Conservation (phyloP, 805 yeast genomes). For the Wickerhamiella brachini region DNA sequence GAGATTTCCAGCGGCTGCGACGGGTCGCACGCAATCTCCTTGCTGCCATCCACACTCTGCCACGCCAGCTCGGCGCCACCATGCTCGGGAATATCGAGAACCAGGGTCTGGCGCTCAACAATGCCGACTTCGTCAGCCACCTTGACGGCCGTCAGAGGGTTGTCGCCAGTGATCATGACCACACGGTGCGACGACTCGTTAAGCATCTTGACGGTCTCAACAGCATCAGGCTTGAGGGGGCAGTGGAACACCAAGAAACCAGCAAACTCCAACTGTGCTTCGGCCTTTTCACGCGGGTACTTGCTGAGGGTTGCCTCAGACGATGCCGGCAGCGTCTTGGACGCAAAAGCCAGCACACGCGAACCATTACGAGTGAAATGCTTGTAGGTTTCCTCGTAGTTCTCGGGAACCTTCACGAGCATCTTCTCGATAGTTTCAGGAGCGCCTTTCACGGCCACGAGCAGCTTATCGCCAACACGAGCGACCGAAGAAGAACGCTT, state of each 20-base stretch:
- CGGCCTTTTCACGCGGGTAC: constrained; percentile 62
- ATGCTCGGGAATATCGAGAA: constrained; percentile 70
- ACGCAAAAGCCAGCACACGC: constrained; percentile 91
- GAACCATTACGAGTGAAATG: constrained; percentile 90
- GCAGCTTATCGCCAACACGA: constrained; percentile 34
- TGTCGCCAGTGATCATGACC: constrained; percentile 97
- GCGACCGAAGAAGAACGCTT: constrained; percentile 90
- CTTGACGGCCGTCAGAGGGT: constrained; percentile 94
- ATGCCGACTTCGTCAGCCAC: constrained; percentile 90
- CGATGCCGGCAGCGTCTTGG: constrained; percentile 46
- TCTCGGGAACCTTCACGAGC: constrained; percentile 54
- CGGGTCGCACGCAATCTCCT: constrained; percentile 52
- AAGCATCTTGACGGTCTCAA: constrained; percentile 79
- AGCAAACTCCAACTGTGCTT: constrained; percentile 59
- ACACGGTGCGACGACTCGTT: constrained; percentile 92
- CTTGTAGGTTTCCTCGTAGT: constrained; percentile 76
- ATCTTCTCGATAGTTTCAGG: constrained; percentile 86
- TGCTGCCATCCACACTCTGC: constrained; percentile 73
- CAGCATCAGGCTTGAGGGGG: constrained; percentile 88
- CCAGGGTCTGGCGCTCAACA: constrained; percentile 68
- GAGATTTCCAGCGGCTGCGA: constrained; percentile 39
- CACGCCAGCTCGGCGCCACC: constrained; percentile 55
- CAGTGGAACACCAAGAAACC: constrained; percentile 96
- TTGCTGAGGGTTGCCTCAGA: constrained; percentile 35
- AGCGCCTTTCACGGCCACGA: constrained; percentile 92